A percentile compares a stretch with the other conserved stretches of the same genome.
phyloP scores from a whole-genome alignment of 768 basidiomycete genomes.

The Pisolithus orientalis region DNA sequence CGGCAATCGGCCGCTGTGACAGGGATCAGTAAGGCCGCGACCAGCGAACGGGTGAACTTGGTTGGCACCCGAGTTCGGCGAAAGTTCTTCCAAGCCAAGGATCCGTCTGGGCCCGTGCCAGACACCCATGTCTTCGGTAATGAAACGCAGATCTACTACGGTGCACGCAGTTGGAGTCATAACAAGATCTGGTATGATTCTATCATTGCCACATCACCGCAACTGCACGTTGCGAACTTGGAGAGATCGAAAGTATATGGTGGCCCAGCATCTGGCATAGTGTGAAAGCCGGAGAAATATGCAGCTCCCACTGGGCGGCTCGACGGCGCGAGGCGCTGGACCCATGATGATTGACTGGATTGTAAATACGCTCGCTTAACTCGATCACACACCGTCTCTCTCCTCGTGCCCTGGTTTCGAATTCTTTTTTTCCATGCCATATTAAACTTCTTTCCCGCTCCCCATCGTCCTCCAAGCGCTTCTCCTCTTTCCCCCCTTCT shows the following conservation, averaged over 20 bases:
- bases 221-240: neutral
- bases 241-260: neutral
- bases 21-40: slow-evolving; percentile 11
- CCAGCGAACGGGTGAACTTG: slow-evolving; percentile 14
- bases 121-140: slow-evolving; percentile 18
- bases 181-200: neutral
- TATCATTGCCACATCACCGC: neutral
- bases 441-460: slow-evolving; percentile 38
- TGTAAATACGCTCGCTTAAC: slow-evolving; percentile 34
- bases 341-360: slow-evolving; percentile 20
- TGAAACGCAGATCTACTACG: slow-evolving; percentile 29
- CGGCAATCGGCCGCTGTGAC: slow-evolving; percentile 12
- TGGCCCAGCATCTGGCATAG: neutral
- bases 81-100: slow-evolving; percentile 26
- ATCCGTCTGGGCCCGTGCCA: slow-evolving; percentile 3
- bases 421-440: slow-evolving; percentile 60
- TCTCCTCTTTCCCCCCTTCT: slow-evolving; percentile 6
- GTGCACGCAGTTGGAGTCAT: neutral
- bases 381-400: slow-evolving; percentile 34
- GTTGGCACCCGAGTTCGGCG: slow-evolving; percentile 10
- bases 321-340: slow-evolving; percentile 15
- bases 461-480: slow-evolving; percentile 19
- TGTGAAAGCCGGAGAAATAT: slow-evolving; percentile 1
- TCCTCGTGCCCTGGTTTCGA: slow-evolving; percentile 67
- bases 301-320: neutral